These are phyloP conservation scores for Kalmusia sp. DNA, from an alignment of 2,329 filamentous ascomycete species.

Conservation along the genomic window DNA sequence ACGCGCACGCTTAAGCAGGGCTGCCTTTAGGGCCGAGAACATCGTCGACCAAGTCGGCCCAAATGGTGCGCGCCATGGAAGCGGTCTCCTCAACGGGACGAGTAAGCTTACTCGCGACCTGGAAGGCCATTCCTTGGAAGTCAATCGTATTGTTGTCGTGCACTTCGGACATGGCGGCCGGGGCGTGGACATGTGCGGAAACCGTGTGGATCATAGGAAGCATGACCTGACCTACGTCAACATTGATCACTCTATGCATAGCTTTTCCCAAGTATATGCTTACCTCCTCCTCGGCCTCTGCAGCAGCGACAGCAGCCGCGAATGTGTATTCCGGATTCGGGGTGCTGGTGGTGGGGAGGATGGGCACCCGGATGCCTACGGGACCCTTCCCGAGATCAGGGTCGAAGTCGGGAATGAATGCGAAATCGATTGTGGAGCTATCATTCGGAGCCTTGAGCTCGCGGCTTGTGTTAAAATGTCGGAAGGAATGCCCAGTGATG, in stretches of 20 bases:
- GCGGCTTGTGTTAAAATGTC: slow-evolving; percentile 69
- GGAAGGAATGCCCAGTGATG: slow-evolving; percentile 43
- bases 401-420: slow-evolving; percentile 63
- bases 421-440: slow-evolving; percentile 68
- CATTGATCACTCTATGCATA: slow-evolving; percentile 6
- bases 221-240: slow-evolving; percentile 51
- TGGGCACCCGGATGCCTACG: slow-evolving; percentile 55
- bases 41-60: slow-evolving; percentile 59
- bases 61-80: slow-evolving; percentile 53
- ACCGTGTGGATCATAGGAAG: slow-evolving; percentile 65
- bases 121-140: slow-evolving; percentile 63
- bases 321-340: slow-evolving; percentile 12
- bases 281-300: slow-evolving; percentile 31
- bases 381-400: slow-evolving; percentile 48
- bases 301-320: slow-evolving; percentile 16
- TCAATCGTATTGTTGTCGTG: slow-evolving; percentile 63
- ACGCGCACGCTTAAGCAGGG: slow-evolving; percentile 24
- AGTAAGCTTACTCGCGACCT: slow-evolving; percentile 45
- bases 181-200: slow-evolving; percentile 55
- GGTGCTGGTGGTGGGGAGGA: slow-evolving; percentile 47
- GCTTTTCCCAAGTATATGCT: slow-evolving; percentile 3
- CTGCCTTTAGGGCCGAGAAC: slow-evolving; percentile 49
- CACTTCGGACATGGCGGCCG: slow-evolving; percentile 65
- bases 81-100: slow-evolving; percentile 51
- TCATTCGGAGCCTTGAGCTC: slow-evolving; percentile 64